Evolutionary conservation across 2,329 filamentous ascomycete species (phyloP).

Genomic region (Fusarium sp.): DNA sequence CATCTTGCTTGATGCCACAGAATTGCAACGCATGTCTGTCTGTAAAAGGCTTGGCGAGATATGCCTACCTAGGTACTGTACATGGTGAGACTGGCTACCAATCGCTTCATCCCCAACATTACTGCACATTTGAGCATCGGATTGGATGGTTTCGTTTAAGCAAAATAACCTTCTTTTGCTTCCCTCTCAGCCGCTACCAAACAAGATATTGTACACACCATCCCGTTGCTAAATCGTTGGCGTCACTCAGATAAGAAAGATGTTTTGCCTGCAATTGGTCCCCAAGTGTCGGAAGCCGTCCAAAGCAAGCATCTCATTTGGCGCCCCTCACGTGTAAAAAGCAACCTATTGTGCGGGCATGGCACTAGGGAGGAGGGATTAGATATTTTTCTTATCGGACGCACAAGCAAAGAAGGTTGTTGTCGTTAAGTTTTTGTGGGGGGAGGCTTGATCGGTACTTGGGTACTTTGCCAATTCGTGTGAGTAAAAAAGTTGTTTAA

Average conservation of each 20-base stretch:
- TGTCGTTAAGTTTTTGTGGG: slow-evolving; percentile 24
- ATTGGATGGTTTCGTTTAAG: background rate
- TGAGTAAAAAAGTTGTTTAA: slow-evolving; percentile 38
- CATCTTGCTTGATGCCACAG: background rate
- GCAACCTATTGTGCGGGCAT: background rate
- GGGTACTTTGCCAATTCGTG: slow-evolving; percentile 13
- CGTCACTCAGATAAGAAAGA: slow-evolving; percentile 25
- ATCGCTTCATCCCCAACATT: background rate
- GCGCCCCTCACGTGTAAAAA: slow-evolving; percentile 17
- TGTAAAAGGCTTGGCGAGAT: slow-evolving; percentile 25
- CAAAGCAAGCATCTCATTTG: background rate
- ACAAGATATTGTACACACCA: slow-evolving; percentile 1
- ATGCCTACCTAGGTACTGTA: background rate
- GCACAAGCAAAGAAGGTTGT: background rate
- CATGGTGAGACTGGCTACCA: background rate
- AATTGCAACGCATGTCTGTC: slow-evolving; percentile 6
- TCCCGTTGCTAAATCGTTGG: slow-evolving; percentile 20
- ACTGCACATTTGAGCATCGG: background rate
- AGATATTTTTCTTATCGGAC: slow-evolving; percentile 22
- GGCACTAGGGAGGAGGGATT: background rate
- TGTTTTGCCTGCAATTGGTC: slow-evolving; percentile 3
- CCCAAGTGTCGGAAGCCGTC: background rate
- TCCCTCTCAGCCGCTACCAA: background rate
- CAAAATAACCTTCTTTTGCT: slow-evolving; percentile 5
- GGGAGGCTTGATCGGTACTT: slow-evolving; percentile 25